Evolutionary conservation across 495 filamentous ascomycete genomes (phyloP).

Genomic region (Hypoxylon fragiforme): DNA sequence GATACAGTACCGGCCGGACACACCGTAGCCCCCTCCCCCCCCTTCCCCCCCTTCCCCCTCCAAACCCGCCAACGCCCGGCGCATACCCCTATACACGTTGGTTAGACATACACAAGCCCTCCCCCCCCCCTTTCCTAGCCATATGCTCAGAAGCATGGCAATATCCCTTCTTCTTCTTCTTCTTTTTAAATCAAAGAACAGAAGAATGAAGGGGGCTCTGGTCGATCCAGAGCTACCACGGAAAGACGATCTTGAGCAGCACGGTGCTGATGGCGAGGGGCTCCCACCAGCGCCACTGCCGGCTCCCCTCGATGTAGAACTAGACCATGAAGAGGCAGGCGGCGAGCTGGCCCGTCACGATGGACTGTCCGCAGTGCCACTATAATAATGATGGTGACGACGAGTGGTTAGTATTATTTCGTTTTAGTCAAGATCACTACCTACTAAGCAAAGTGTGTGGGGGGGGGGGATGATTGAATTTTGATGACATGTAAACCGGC

Average conservation of each 20-base stretch:
- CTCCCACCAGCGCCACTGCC: slow-evolving; percentile 26
- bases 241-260: slow-evolving; percentile 30
- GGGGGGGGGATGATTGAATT: too few relatives aligned
- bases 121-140: not conserved
- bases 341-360: slow-evolving; percentile 18
- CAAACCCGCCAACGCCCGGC: slow-evolving; percentile 1
- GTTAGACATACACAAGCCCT: not conserved
- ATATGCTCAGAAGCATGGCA: not conserved
- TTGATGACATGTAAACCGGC: too few relatives aligned
- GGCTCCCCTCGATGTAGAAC: slow-evolving; percentile 20
- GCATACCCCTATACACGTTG: not conserved
- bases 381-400: not conserved
- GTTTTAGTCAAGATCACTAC: too few relatives aligned
- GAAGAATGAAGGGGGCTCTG: too few relatives aligned
- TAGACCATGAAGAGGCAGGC: slow-evolving; percentile 29
- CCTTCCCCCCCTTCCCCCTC: not conserved
- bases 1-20: slow-evolving; percentile 4
- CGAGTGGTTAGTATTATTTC: not conserved
- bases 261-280: slow-evolving; percentile 21
- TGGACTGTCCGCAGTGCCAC: slow-evolving; percentile 17
- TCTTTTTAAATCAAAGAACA: too few relatives aligned
- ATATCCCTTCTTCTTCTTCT: too few relatives aligned
- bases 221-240: slow-evolving; percentile 10
- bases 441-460: too few relatives aligned
- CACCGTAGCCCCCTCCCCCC: too few relatives aligned